These are phyloP conservation scores for Rosa hybrid DNA, from an alignment of 331 rosid genomes.

Conservation along the genomic window DNA sequence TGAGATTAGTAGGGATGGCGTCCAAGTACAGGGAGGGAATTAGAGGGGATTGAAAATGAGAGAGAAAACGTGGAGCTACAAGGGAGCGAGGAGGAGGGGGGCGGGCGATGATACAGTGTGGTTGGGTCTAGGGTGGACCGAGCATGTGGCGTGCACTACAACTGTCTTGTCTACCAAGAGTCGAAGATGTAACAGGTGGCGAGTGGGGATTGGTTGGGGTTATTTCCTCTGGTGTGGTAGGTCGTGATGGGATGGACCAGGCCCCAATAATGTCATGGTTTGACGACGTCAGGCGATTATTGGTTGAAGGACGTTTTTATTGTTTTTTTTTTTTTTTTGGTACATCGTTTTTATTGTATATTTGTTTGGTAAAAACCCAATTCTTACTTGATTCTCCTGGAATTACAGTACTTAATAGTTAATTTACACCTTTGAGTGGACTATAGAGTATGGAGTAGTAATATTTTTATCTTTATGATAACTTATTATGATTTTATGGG, in stretches of 20 bases:
- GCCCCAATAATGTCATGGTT: not conserved
- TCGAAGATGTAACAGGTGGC: not conserved
- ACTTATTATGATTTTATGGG: no score
- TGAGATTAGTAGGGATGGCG: slow-evolving; percentile 22
- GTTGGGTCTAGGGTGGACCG: not conserved
- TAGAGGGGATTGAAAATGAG: slow-evolving; percentile 23
- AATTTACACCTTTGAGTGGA: no score
- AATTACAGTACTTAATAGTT: no score
- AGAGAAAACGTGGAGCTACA: slow-evolving; percentile 16
- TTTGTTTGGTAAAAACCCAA: no score
- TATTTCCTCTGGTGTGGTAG: not conserved
- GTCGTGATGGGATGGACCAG: slow-evolving; percentile 1
- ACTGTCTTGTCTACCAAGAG: not conserved
- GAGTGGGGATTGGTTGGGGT: not conserved
- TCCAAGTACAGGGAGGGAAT: slow-evolving; percentile 18
- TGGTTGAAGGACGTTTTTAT: not conserved
- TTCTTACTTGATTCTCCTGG: no score
- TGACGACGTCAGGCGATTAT: not conserved
- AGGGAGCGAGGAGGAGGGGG: not conserved
- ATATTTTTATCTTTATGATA: no score
- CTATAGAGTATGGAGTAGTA: no score
- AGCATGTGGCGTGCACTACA: not conserved
- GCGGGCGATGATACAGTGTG: not conserved
- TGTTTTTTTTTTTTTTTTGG: no score
- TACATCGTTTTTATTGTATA: no score